phyloP scores from a whole-genome alignment of 805 yeast species.

The Ogataea paradorogensis region DNA sequence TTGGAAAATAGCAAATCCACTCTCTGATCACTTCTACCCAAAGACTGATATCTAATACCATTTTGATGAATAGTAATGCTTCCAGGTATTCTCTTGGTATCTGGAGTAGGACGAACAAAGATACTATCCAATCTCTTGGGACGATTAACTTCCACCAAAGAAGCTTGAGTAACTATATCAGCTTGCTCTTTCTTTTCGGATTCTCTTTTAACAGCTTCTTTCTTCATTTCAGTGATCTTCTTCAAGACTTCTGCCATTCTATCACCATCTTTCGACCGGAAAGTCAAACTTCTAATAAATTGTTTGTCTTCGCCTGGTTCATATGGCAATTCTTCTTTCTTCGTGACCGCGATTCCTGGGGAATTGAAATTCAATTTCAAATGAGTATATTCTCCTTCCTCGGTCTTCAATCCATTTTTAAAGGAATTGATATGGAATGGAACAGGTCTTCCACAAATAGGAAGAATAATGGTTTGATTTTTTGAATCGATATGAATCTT shows the following conservation, averaged over 20 bases:
- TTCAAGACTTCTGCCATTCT: conserved; percentile 87
- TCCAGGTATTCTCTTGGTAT: conserved; percentile 94
- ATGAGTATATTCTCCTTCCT: conserved; percentile 93
- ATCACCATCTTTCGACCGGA: conserved; percentile 87
- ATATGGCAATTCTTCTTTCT: conserved; percentile 80
- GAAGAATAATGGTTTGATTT: conserved; percentile 84
- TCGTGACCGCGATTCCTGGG: conserved; percentile 70
- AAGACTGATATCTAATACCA: conserved; percentile 91
- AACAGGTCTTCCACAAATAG: conserved; percentile 93
- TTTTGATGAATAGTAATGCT: conserved; percentile 88
- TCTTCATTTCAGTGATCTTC: conserved; percentile 88
- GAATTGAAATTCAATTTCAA: conserved; percentile 88
- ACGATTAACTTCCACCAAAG: conserved; percentile 77
- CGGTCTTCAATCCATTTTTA: conserved; percentile 91
- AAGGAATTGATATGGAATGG: conserved; percentile 95
- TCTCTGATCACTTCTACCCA: conserved; percentile 77
- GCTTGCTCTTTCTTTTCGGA: conserved; percentile 87
- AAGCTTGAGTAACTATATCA: conserved; percentile 92
- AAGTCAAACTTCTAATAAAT: conserved; percentile 80
- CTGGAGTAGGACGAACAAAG: conserved; percentile 93
- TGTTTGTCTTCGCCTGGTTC: conserved; percentile 85
- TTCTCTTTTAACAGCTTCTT: conserved; percentile 86
- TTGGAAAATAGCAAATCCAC: conserved; percentile 87
- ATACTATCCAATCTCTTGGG: conserved; percentile 85
- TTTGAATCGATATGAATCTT: conserved; percentile 84